Evolutionary conservation across 2,329 filamentous ascomycete species (phyloP).

Genomic region (Metarhizium sp.): DNA sequence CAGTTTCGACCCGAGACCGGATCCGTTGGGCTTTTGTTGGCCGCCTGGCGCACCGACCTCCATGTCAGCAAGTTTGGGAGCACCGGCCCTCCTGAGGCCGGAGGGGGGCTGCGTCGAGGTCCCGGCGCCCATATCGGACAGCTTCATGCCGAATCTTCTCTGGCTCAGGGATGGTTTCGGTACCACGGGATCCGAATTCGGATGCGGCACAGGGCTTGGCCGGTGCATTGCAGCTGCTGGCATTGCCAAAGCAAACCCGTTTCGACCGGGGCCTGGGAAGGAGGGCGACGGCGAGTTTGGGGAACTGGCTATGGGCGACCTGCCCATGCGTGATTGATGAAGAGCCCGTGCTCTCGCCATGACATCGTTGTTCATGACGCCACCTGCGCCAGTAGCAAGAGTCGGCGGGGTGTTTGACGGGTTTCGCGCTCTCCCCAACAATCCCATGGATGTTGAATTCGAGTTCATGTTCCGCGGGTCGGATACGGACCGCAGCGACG

Average conservation of each 20-base stretch:
- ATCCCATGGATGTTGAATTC: slow-evolving; percentile 76
- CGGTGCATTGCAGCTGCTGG: slow-evolving; percentile 32
- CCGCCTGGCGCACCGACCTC: slow-evolving; percentile 12
- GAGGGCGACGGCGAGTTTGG: slow-evolving; percentile 16
- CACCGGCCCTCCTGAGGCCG: slow-evolving; percentile 20
- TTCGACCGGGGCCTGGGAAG: slow-evolving; percentile 19
- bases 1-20: slow-evolving; percentile 37
- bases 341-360: slow-evolving; percentile 40
- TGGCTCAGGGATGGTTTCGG: slow-evolving; percentile 54
- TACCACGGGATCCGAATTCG: slow-evolving; percentile 43
- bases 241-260: slow-evolving; percentile 35
- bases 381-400: slow-evolving; percentile 18
- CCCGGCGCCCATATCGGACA: slow-evolving; percentile 40
- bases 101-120: slow-evolving; percentile 13
- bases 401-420: slow-evolving; percentile 33
- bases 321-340: slow-evolving; percentile 34
- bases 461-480: slow-evolving; percentile 59
- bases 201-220: slow-evolving; percentile 38
- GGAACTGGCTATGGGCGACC: slow-evolving; percentile 20
- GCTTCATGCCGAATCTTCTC: slow-evolving; percentile 47
- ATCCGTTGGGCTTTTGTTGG: slow-evolving; percentile 22
- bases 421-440: slow-evolving; percentile 57
- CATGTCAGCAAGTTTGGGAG: slow-evolving; percentile 36
- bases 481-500: slow-evolving; percentile 51
- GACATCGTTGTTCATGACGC: slow-evolving; percentile 28